Conservation (phyloP, 306 rosid genomes). For the Castanea sativa region DNA sequence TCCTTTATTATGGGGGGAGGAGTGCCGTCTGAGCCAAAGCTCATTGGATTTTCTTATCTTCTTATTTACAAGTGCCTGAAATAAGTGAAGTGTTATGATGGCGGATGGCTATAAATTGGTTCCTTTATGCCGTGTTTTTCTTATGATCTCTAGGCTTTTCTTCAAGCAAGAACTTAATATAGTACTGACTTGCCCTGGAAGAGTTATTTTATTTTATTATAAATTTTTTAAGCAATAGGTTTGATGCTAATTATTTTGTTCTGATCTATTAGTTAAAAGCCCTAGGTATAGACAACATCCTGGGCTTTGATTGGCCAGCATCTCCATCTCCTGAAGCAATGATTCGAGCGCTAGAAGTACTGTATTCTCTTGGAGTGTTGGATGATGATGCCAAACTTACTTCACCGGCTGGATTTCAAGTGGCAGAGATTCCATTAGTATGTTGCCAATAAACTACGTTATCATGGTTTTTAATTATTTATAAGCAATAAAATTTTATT, state of each 20-base stretch:
- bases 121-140: background rate
- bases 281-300: conserved; percentile 86
- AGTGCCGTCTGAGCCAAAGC: too few relatives aligned
- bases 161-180: background rate
- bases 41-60: background rate
- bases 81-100: background rate
- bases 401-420: conserved; percentile 93
- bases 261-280: conserved; percentile 67
- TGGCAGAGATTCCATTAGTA: conserved; percentile 96
- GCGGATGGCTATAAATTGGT: background rate
- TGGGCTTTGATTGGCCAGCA: conserved; percentile 98
- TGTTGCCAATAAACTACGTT: conserved; percentile 20
- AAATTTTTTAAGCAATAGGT: background rate
- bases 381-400: conserved; percentile 94
- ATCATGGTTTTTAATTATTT: too few relatives aligned
- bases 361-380: conserved; percentile 84
- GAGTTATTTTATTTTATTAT: background rate
- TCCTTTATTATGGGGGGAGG: too few relatives aligned
- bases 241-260: conserved; percentile 18
- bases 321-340: conserved; percentile 96
- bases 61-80: background rate
- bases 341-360: conserved; percentile 91
- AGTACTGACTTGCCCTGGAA: background rate
- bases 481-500: too few relatives aligned
- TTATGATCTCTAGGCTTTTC: background rate